Evolutionary conservation across 345 rosid species (phyloP).

Genomic region (Populus simonii): DNA sequence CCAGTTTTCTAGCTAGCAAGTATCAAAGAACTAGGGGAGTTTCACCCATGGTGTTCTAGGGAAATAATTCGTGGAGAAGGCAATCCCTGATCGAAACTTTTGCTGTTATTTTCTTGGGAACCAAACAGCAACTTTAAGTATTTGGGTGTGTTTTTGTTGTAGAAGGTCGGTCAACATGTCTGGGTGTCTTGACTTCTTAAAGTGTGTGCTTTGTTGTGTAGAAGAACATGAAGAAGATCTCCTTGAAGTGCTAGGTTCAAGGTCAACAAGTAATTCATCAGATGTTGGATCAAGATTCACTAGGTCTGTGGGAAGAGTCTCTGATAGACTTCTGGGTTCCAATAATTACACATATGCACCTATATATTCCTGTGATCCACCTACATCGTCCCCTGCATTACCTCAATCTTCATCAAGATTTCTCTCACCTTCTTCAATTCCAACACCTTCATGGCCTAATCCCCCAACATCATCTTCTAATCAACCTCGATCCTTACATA

Average conservation of each 20-base stretch:
- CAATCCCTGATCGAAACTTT: neutral
- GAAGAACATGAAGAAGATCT: constrained; percentile 1
- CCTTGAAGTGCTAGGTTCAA: neutral
- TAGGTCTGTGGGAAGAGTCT: neutral
- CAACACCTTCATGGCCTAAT: neutral
- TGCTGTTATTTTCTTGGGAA: neutral
- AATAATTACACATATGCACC: neutral
- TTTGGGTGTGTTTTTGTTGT: neutral
- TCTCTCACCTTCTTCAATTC: neutral
- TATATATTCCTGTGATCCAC: neutral
- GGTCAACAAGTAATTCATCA: neutral
- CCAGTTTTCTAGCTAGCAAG: neutral
- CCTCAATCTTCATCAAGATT: neutral
- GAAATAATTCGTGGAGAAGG: neutral
- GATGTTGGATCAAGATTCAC: neutral
- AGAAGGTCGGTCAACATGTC: constrained; percentile 15
- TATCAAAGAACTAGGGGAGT: neutral
- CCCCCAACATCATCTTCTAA: neutral
- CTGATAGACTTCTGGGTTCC: neutral
- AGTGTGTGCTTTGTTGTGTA: constrained; percentile 18
- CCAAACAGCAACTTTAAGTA: neutral
- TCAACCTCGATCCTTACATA: neutral
- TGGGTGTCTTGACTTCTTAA: constrained; percentile 15
- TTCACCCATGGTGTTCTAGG: neutral
- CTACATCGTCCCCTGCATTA: neutral